Base-by-base conservation (phyloP, 495 filamentous ascomycete genomes). In the Daldinia concentrica region DNA sequence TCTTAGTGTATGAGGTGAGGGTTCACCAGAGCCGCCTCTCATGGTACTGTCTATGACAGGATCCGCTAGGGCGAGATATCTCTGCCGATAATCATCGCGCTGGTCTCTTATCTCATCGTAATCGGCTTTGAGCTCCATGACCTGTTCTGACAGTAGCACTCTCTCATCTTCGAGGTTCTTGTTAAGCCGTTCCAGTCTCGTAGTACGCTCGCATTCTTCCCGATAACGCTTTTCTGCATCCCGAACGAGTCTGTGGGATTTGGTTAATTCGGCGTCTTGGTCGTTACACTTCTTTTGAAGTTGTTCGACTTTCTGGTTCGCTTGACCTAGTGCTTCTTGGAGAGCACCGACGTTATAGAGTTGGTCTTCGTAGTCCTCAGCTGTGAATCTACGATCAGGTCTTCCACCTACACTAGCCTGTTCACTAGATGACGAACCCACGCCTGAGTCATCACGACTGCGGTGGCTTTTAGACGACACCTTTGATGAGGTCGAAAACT, bases 351-450 rank as follows among this genome's bases (percentile, higher is more conserved):
- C 63, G 45, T 67, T 77, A 59, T 77, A 70, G 39, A 74, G 66
- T 71, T 78, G 76, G 30, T 65, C 56, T 37, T 76, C 52, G 68
- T 69, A 75, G 57, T 78, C 76, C 62, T 72, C 70, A 17, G 62
- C 69, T 69, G 76, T 78, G 58, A 78, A 78, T 63, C 62, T 69
- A 43, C 75, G 74, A 56, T 78, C 76, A 72, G 67, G 70, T 74
- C 71, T 77, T 61, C 74, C 74, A 55, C 74, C 74, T 34, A 69
- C 48, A 45, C 74, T 74, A 65, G 69, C 71, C 45, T 74, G 76
- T 34, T 71, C 74, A 67, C 76, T 78, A 64, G 76, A 77, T 50
- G 71, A 78, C 52, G 76, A 78, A 64, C 76, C 76, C 30, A 78
- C 45, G 24, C 76, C 76, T 39, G 76, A 78, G 71, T 78, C 76